Base-by-base conservation (phyloP, 306 rosid species). In the Parietaria judaica region DNA sequence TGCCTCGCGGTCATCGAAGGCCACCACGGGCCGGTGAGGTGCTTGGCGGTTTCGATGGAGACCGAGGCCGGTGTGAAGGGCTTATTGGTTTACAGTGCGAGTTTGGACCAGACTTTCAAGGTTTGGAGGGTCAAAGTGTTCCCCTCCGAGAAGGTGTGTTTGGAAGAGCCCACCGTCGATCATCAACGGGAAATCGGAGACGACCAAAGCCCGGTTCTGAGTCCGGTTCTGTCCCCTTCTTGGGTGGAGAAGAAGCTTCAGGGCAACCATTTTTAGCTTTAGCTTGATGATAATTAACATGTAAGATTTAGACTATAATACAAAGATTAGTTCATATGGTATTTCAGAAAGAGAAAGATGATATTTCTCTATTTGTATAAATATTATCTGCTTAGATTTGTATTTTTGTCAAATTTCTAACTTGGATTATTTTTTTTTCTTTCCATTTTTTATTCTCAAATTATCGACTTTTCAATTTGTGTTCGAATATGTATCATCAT, bases 51-150 rank as follows among this genome's bases (percentile, higher is more conserved):
- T 9, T 74, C 72, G 23, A 65, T 70, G 35, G 86, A 78, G 51
- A 70, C 69, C 7, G 81, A 81, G 51, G 62, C 63, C 34, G 64
- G 68, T 48, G 74, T 68, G 0, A 75, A 69, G 55, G 69, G 83
- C 36, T 43, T 81, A 38, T 64, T 81, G 76, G 79, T 81, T 60
- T 81, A 75, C 17, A 81, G 83, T 72, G 83, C 79, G 16, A 81
- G 86, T 38, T 66, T 81, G 76, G 86, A 81, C 66, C 86, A 81
- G 64, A 81, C 77, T 0, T 78, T 78, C 43, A 81, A 81, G 86
- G 79, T 78, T 0, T 81, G 83, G 83, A 66, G 81, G 71, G 79
- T 81, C 7, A 78, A 81, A 50, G 76, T 81, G 45, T 71, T 69
- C 46, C 68, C 86, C 5, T 47, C 62, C 12, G 77, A 78, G 37